phyloP scores from a whole-genome alignment of 164 flowering plant genomes.

The Cinnamomum chago region DNA sequence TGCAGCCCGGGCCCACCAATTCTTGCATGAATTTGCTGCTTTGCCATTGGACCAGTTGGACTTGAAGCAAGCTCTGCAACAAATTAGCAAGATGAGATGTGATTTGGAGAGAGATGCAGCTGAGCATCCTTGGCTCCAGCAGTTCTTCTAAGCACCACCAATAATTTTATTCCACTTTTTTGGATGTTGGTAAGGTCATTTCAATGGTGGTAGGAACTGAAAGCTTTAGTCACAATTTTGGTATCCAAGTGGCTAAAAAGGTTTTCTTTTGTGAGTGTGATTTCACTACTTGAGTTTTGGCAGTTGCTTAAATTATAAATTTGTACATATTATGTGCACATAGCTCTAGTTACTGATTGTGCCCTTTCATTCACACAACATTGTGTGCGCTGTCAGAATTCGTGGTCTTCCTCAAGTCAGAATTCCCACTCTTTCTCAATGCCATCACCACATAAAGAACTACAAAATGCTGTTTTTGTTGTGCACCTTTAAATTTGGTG shows the following conservation, averaged over 20 bases:
- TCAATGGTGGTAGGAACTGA: neutral
- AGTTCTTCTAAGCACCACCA: conserved; percentile 43
- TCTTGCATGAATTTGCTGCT: conserved; percentile 70
- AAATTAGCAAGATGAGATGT: conserved; percentile 48
- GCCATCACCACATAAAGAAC: too few relatives aligned
- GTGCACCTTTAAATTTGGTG: too few relatives aligned
- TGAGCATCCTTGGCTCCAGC: conserved; percentile 69
- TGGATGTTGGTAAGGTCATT: neutral
- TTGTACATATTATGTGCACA: neutral
- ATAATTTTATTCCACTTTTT: neutral
- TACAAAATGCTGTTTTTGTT: too few relatives aligned
- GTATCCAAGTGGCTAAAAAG: neutral
- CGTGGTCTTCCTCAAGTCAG: too few relatives aligned
- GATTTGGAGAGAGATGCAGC: conserved; percentile 69
- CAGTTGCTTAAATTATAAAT: neutral
- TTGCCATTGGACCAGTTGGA: conserved; percentile 80
- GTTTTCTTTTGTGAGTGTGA: neutral
- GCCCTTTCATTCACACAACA: neutral
- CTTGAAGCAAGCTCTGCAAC: conserved; percentile 51
- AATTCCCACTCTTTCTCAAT: too few relatives aligned
- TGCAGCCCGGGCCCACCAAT: conserved; percentile 65
- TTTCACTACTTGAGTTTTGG: neutral
- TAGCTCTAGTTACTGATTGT: neutral
- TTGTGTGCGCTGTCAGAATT: neutral
- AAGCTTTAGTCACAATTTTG: neutral